phyloP scores from a whole-genome alignment of 2,329 filamentous ascomycete species.

The Nemania sp. region DNA sequence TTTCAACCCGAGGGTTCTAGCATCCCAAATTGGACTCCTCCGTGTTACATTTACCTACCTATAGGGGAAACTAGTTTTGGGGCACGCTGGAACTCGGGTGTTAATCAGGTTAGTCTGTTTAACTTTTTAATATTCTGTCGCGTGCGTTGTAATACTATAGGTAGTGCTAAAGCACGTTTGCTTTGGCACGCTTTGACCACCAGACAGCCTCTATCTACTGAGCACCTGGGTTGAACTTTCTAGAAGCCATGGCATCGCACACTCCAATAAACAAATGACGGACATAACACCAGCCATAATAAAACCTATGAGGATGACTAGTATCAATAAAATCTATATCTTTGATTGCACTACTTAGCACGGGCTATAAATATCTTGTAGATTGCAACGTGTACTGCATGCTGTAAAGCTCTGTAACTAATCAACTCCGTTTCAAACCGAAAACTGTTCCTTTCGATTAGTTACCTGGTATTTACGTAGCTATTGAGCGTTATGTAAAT shows the following conservation, averaged over 20 bases:
- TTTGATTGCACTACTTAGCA: not conserved
- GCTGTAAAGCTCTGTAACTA: not conserved
- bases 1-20: too few species aligned
- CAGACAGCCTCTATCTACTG: too few species aligned
- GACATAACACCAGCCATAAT: conserved; percentile 12
- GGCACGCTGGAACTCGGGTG: too few species aligned
- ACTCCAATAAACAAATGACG: conserved; percentile 11
- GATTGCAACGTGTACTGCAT: too few species aligned
- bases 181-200: too few species aligned
- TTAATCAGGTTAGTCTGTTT: too few species aligned
- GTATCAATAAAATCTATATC: conserved; percentile 6
- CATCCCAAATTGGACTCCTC: too few species aligned
- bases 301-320: conserved; percentile 6
- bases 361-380: not conserved
- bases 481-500: not conserved
- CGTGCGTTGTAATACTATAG: too few species aligned
- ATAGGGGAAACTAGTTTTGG: too few species aligned
- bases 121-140: too few species aligned
- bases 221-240: conserved; percentile 8
- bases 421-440: not conserved
- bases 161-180: too few species aligned
- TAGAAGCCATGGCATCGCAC: conserved; percentile 4
- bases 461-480: not conserved
- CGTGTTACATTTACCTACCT: too few species aligned
- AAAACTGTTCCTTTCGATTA: not conserved